Base-by-base conservation (phyloP, 371 early-diverging fungal genomes). In the Nosema muscidifuracis region DNA sequence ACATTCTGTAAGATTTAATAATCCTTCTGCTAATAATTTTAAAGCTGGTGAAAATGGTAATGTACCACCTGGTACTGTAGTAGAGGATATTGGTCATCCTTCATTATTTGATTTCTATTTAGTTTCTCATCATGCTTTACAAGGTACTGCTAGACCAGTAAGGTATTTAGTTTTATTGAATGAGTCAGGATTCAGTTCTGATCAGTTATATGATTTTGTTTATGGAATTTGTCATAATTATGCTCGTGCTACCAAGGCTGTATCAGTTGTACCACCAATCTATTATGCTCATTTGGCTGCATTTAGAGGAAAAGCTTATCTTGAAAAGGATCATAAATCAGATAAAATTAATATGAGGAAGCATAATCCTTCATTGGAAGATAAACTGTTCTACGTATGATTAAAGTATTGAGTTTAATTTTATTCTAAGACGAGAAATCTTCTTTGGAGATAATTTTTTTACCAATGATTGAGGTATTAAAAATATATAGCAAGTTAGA, bases 211-310 rank as follows among this genome's bases (percentile, higher is more conserved):
- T 77, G 87, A 88, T 50, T 85, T 92, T 15, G 89, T 91, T 0
- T 91, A 91, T 82, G 80, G 86, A 16, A 84, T 92, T 60, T 93
- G 93, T 84, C 91, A 90, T 80, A 82, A 90, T 36, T 93, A 90
- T 80, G 89, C 89, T 22, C 86, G 91, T 47, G 89, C 90, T 61
- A 89, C 91, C 0, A 85, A 90, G 20, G 82, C 87, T 0, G 92
- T 92, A 13, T 86, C 87, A 28, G 84, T 92, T 13, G 86, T 85
- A 0, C 90, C 91, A 2, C 89, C 91, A 2, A 89, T 88, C 3
- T 92, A 91, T 84, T 92, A 91, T 67, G 92, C 92, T 0, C 89
- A 93, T 78, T 79, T 91, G 2, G 87, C 90, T 0, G 90, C 91
- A 9, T 72, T 63, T 10, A n/a, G 78, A 33, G 78, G 74, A 26